phyloP scores from a whole-genome alignment of 768 basidiomycete species.

The Lactarius sp. region DNA sequence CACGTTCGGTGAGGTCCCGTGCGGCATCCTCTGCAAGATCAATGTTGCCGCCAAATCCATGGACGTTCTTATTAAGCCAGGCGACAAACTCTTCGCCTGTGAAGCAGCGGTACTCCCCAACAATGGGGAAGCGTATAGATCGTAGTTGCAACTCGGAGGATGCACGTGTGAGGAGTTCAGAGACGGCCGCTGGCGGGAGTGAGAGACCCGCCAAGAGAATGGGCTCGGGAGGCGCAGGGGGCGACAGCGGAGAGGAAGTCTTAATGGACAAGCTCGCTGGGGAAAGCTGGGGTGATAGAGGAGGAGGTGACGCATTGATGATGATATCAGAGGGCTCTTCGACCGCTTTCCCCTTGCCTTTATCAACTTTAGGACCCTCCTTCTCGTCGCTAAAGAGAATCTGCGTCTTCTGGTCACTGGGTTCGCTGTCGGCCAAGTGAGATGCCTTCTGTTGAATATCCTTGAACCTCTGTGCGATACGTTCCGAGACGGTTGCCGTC shows the following conservation, averaged over 20 bases:
- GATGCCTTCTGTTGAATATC: conserved; percentile 62
- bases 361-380: conserved; percentile 59
- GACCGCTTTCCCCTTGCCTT: conserved; percentile 70
- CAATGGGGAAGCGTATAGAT: conserved; percentile 66
- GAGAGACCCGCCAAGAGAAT: conserved; percentile 75
- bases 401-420: conserved; percentile 28
- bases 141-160: conserved; percentile 66
- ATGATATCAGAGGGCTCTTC: conserved; percentile 36
- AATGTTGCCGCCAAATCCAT: conserved; percentile 69
- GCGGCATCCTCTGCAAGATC: conserved; percentile 77
- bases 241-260: conserved; percentile 36
- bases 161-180: conserved; percentile 66
- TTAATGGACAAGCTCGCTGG: conserved; percentile 35
- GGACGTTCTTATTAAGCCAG: conserved; percentile 77
- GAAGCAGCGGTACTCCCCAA: conserved; percentile 84
- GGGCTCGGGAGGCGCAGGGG: conserved; percentile 43
- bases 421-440: conserved; percentile 5
- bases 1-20: conserved; percentile 47
- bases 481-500: conserved; percentile 78
- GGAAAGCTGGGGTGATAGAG: conserved; percentile 57
- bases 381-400: conserved; percentile 32
- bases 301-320: conserved; percentile 50
- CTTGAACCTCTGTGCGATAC: conserved; percentile 77
- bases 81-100: conserved; percentile 84
- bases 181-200: conserved; percentile 58